Evolutionary conservation across 495 filamentous ascomycete species (phyloP), one percentile per base, ranked within the genome.

Genomic region (Penicillium nucicola): DNA sequence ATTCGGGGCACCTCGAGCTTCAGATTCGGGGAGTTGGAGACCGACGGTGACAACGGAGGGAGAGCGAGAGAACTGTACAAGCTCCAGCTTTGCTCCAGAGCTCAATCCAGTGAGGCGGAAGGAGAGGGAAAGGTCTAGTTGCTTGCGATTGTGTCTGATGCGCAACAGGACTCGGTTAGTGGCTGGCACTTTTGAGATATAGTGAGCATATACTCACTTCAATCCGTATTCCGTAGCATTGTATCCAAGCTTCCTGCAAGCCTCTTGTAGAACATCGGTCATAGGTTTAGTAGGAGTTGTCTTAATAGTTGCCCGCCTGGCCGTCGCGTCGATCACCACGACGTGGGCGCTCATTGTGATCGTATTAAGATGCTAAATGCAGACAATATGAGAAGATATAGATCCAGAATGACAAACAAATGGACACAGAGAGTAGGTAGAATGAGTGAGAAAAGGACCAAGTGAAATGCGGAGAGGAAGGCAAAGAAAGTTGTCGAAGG

Each of bases 71-170:
- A 83, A 78, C 52, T 86, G 82, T n/a, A 96, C 85, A 39, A 97
- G 86, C 57, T 98, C 91, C 17, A 98, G 79, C 57, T 95, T 96
- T 20, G 93, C 92, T 23, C 93, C 93, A 13, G 89, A 80, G 5
- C 77, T 76, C 10, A 98, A 83, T 45, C 91, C 91, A 1, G 92
- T 88, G 28, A 92, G 85, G n/a, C 92, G 86, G 66, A 89, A 87
- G 30, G 86, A 84, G 14, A 86, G 80, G 11, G 90, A 92, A 8
- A 97, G 77, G 61, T 97, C 90, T 11, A 98, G 68, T 23, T 82
- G 76, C 62, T 92, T 95, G 57, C 88, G 84, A 62, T 88, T 91
- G 57, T 92, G 76, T 57, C 88, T 90, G 52, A 14, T 12, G 36
- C 28, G 28, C 12, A 37, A 32, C 48, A 61, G 56, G 50, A 58